These are phyloP conservation scores for Protomyces arabidopsidicola DNA, from an alignment of 1,139 yeast species.

Conservation along the genomic window DNA sequence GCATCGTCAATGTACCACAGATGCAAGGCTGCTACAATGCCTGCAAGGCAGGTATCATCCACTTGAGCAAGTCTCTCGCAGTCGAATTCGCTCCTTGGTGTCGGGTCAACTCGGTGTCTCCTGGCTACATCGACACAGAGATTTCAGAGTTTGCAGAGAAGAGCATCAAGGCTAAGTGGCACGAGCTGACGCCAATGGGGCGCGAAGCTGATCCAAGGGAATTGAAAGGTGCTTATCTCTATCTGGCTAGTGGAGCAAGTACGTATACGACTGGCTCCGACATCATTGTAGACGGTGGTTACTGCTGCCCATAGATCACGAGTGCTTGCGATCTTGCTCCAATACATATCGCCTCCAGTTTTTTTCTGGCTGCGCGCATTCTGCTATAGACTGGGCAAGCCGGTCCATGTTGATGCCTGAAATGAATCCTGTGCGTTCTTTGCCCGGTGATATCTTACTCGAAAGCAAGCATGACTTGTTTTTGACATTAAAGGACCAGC, in stretches of 20 bases:
- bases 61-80: conserved; percentile 52
- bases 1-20: conserved; percentile 62
- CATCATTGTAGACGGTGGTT: conserved; percentile 81
- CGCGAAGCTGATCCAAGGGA: conserved; percentile 73
- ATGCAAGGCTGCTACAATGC: conserved; percentile 59
- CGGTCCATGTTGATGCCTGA: conserved; percentile 8
- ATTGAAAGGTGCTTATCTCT: conserved; percentile 79
- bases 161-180: conserved; percentile 57
- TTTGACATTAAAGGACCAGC: conserved; percentile 8
- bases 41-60: conserved; percentile 58
- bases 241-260: conserved; percentile 81
- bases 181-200: conserved; percentile 71
- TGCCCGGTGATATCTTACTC: neutral
- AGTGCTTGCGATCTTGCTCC: neutral
- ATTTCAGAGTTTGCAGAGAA: conserved; percentile 52
- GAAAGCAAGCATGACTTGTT: conserved; percentile 14
- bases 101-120: conserved; percentile 72
- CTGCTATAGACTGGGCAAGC: neutral
- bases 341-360: neutral
- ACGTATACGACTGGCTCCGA: conserved; percentile 82
- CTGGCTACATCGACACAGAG: conserved; percentile 67
- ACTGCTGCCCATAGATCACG: conserved; percentile 43
- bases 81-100: conserved; percentile 43
- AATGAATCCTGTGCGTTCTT: neutral
- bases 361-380: neutral